phyloP scores from a whole-genome alignment of 495 filamentous ascomycete species.

The Mytilinidion resinicola region DNA sequence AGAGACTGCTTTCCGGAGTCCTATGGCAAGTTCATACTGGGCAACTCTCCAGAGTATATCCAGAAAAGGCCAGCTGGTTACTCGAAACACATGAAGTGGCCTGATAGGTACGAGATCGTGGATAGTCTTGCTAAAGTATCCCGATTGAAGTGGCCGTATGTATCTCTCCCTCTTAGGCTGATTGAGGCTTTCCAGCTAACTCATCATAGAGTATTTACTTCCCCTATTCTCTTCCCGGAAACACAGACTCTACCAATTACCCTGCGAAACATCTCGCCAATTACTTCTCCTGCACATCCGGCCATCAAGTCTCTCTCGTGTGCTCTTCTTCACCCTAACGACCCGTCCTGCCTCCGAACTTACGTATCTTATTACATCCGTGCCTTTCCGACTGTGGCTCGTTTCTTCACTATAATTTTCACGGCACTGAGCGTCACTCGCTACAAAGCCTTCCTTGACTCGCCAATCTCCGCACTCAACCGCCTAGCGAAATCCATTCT shows the following conservation, averaged over 20 bases:
- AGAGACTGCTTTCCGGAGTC: constrained; percentile 74
- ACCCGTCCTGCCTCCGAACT: constrained; percentile 79
- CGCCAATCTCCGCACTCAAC: constrained; percentile 60
- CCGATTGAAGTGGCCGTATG: constrained; percentile 76
- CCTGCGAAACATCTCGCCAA: constrained; percentile 63
- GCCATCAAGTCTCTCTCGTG: constrained; percentile 76
- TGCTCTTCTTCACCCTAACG: constrained; percentile 81
- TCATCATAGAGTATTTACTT: constrained; percentile 56
- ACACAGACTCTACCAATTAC: constrained; percentile 52
- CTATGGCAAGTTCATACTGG: constrained; percentile 68
- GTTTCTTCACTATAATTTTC: constrained; percentile 66
- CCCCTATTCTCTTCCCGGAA: constrained; percentile 79
- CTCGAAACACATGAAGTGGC: constrained; percentile 65
- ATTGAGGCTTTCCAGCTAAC: constrained; percentile 5
- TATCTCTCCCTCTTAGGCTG: constrained; percentile 9
- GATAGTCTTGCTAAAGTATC: constrained; percentile 78
- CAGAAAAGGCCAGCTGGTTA: constrained; percentile 63
- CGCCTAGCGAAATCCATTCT: constrained; percentile 56
- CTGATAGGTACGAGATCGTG: constrained; percentile 64
- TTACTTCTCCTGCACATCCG: constrained; percentile 79
- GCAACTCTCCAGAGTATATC: constrained; percentile 69
- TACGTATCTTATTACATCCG: constrained; percentile 76
- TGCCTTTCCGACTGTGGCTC: constrained; percentile 70
- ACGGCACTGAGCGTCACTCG: constrained; percentile 61
- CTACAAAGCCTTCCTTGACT: constrained; percentile 56